Base-by-base conservation (phyloP, 768 basidiomycete genomes). In the Plicaturopsis crispa region DNA sequence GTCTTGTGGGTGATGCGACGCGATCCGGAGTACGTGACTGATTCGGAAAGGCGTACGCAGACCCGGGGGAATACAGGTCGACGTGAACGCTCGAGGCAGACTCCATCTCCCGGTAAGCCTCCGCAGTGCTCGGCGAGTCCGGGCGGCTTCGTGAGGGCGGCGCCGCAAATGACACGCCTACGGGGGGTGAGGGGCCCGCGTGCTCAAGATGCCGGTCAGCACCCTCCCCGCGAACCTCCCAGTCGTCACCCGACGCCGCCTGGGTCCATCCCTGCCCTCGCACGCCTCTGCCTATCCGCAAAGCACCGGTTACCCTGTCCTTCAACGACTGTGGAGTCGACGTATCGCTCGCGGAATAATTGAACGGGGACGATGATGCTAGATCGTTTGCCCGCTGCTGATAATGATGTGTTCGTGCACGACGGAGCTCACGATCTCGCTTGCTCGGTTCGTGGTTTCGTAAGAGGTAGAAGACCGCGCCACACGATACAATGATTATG, bases 391-490 rank as follows among this genome's bases (percentile, higher is more conserved):
- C 49, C n/a, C 46, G 52, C 12, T 45, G 54, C 31, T n/a, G n/a
- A n/a, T n/a, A n/a, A n/a, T n/a, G n/a, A n/a, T n/a, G n/a, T n/a
- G n/a, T n/a, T n/a, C 50, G 55, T 21, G 55, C 57, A 24, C 58
- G 56, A 16, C 62, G 61, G 3, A 49, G 48, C 7, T 55, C 53
- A 8, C 65, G 64, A 13, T 68, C 62, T 42, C 58, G 59, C 19
- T 67, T 59, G 24, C 59, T 62, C 18, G 66, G 65, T 26, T 63
- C 62, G 51, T 74, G 64, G 35, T 72, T 55, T 28, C 72, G 69
- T 13, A 83, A 59, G 24, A 85, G 70, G 48, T 70, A 67, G 53
- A 71, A 69, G 26, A 79, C 70, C 23, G 68, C 78, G 12, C 61
- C 54, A 51, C 69, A 75, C 35, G 72, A 69, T 20, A 63, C 49